Base-by-base conservation (phyloP, 2,329 filamentous ascomycete genomes). In the Tolypocladium tropicale region DNA sequence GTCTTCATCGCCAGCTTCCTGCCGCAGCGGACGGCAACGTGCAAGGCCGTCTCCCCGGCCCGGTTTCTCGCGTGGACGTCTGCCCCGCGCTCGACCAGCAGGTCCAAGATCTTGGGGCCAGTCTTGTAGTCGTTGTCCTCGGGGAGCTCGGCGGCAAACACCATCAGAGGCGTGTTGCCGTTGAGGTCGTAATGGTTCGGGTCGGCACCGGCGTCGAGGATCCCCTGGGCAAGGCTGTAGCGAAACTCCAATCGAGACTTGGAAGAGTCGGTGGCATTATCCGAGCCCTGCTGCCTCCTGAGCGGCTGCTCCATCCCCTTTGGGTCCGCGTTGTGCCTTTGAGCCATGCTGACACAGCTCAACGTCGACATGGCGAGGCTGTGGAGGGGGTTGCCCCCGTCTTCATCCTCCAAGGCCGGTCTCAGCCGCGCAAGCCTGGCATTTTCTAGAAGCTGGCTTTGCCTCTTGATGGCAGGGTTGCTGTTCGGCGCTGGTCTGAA, bases 341-440 rank as follows among this genome's bases (percentile, higher is more conserved):
- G 67, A 16, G 69, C 64, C 11, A 76, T 65, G 25, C 70, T 72
- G 4, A 68, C 65, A 34, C 67, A 55, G 59, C 74, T 74, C 1
- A 82, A 66, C n/a, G 75, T 74, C 7, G 76, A 78, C 57, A 77
- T 75, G 2, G 80, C 80, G n/a, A 84, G 74, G 58, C 79, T 82
- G 60, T 84, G 81, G 18, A 84, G 70, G 10, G 76, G 80, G 58
- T 84, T 84, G 25, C 79, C 76, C 6, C 81, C 80, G 6, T 74
- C 65, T 46, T 71, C 37, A 50, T 70, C 65, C 46, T 72, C 66
- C 1, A 60, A 36, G 0, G 12, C 25, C 0, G 67, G 66, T 3
- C 65, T 53, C 0, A 39, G 6, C 1, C 51, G 49, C 0, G 67
- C 66, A 6, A 36, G 28, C 1, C 53, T 53, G 5, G 68, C 58